These are phyloP conservation scores for Pseudopyrenochaeta lycopersici DNA, from an alignment of 2,329 filamentous ascomycete species.

Conservation along the genomic window DNA sequence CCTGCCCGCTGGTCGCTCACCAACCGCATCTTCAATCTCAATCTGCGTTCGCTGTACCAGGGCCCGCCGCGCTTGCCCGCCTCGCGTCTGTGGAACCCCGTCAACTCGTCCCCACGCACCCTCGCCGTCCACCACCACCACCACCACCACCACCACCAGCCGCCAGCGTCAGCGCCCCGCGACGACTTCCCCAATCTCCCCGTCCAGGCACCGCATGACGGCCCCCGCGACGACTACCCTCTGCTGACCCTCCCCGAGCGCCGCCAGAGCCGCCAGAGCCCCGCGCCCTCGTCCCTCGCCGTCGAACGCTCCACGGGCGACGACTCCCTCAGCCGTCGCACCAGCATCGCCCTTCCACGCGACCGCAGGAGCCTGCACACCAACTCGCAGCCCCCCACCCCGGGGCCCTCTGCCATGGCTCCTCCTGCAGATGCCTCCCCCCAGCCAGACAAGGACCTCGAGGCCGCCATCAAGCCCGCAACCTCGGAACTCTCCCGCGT, in stretches of 20 bases:
- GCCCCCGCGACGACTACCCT: conserved; percentile 61
- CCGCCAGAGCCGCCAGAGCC: conserved; percentile 62
- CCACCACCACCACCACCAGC: too few relatives aligned
- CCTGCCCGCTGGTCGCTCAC: conserved; percentile 52
- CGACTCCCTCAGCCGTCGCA: conserved; percentile 51
- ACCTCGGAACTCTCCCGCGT: conserved; percentile 22
- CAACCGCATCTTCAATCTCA: conserved; percentile 52
- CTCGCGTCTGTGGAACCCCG: conserved; percentile 67
- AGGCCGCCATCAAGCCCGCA: conserved; percentile 25
- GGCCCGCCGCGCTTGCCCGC: conserved; percentile 50
- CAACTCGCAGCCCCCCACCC: conserved; percentile 35
- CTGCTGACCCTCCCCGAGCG: conserved; percentile 67
- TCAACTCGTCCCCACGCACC: conserved; percentile 66
- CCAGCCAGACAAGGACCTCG: conserved; percentile 31
- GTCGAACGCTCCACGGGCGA: conserved; percentile 52
- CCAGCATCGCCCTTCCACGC: conserved; percentile 62
- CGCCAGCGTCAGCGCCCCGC: conserved; percentile 56
- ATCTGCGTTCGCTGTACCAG: conserved; percentile 37
- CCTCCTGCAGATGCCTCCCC: conserved; percentile 22
- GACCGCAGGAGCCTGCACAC: conserved; percentile 38
- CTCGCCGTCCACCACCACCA: conserved; percentile 49
- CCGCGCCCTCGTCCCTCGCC: conserved; percentile 43
- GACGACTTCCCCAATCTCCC: conserved; percentile 54
- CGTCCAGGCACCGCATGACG: conserved; percentile 46
- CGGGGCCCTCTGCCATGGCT: conserved; percentile 34